Base-by-base conservation (phyloP, 495 filamentous ascomycete species). In the Friedmanniomyces endolithicus region DNA sequence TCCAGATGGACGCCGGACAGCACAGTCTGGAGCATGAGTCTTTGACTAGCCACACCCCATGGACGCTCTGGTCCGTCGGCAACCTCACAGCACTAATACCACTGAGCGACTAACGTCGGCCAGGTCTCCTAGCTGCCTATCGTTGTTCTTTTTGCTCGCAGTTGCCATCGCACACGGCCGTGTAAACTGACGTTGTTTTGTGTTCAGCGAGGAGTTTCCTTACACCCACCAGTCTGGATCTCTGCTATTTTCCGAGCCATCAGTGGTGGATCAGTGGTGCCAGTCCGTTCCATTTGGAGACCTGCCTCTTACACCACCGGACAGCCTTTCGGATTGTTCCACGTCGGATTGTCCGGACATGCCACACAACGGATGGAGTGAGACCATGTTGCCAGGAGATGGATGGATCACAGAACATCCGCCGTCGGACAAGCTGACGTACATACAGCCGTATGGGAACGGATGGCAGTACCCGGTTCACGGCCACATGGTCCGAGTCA, bases 261-360 rank as follows among this genome's bases (percentile, higher is more conserved):
- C 40, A 9, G 53, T 56, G 16, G 53, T 57, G 9, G 58, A 56
- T 11, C 41, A 20, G 25, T 61, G 58, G 58, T 34, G 33, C 39
- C 53, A 56, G 46, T 57, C 58, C 48, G 23, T 56, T 14, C 52
- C 45, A 31, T 35, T 48, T n/a, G 57, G 43, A 33, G 51, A 45
- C 20, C 22, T 51, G 8, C 50, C 56, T 29, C 41, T 47, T 6
- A 51, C 57, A 39, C 53, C 57, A 6, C 52, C 57, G 47, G 57
- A 60, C 24, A 46, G 47, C 3, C 35, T 29, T 17, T 61, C 48
- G 37, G 58, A 57, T 9, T 56, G 35, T 51, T 24, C 48, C 43
- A 27, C 31, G 1, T 61, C 53, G 24, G 58, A 61, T 25, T 52
- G 29, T 37, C 47, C 14, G 48, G 58, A 61, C 19, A 53, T 57